A percentile compares a stretch with the other conserved stretches of the same genome.
These are phyloP conservation scores for Verticillium zaregamsianum DNA, from an alignment of 2,329 filamentous ascomycete species.

Conservation along the genomic window DNA sequence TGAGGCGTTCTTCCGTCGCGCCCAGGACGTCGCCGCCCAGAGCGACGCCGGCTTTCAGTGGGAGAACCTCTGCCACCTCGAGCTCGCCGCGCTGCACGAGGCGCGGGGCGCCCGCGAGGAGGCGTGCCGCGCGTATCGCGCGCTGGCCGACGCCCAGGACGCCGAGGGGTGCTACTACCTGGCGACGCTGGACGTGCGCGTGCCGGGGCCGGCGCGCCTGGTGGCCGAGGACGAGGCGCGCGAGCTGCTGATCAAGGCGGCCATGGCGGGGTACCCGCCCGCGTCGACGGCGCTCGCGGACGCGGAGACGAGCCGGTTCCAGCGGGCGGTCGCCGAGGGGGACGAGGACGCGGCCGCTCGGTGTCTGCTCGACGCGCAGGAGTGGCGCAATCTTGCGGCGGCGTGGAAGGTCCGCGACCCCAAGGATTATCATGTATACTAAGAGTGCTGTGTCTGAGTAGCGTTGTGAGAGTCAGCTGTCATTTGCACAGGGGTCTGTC, in stretches of 20 bases:
- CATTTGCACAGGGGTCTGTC: no score
- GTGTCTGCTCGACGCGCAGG: not conserved
- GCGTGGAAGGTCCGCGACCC: not conserved
- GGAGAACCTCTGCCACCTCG: not conserved
- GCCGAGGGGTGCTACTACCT: not conserved
- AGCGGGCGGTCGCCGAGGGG: not conserved
- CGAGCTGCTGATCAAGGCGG: not conserved
- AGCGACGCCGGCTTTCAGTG: not conserved
- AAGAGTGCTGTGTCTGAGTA: not conserved
- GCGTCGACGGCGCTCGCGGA: not conserved
- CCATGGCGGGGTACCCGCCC: not conserved
- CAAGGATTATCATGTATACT: not conserved
- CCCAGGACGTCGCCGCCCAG: not conserved
- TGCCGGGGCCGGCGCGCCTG: not conserved
- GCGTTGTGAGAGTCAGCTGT: not conserved
- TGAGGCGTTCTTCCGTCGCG: not conserved
- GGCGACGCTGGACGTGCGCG: not conserved
- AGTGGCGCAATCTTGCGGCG: not conserved
- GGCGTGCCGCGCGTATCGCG: not conserved
- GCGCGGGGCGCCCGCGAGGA: not conserved
- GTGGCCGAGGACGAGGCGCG: not conserved
- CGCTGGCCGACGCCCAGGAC: not conserved
- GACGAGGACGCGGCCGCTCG: not conserved
- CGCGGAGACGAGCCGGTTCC: slow-evolving; percentile 1
- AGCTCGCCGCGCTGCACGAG: not conserved